These are phyloP conservation scores for Multifurca ochricompacta DNA, from an alignment of 768 basidiomycete genomes.

Conservation along the genomic window DNA sequence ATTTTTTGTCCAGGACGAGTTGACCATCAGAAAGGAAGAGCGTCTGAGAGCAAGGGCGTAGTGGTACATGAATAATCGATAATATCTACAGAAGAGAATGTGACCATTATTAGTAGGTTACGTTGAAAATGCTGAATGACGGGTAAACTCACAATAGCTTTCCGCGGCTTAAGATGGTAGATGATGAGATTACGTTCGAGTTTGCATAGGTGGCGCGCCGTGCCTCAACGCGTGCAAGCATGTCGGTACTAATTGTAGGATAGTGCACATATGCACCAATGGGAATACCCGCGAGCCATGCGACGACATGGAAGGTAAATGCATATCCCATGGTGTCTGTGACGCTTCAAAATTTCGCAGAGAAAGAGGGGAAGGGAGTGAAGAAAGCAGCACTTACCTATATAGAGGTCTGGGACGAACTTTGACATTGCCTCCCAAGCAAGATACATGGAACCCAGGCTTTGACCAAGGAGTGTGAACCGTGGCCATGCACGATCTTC, in stretches of 20 bases:
- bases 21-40: slow-evolving; percentile 81
- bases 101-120: neutral
- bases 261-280: slow-evolving; percentile 94
- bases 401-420: slow-evolving; percentile 83
- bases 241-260: slow-evolving; percentile 91
- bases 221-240: slow-evolving; percentile 73
- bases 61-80: slow-evolving; percentile 76
- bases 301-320: slow-evolving; percentile 80
- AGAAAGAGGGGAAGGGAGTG: neutral
- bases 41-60: slow-evolving; percentile 69
- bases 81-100: slow-evolving; percentile 52
- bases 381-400: slow-evolving; percentile 46
- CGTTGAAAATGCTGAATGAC: neutral
- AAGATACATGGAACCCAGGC: slow-evolving; percentile 76
- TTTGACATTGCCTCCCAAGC: slow-evolving; percentile 75
- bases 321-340: slow-evolving; percentile 98
- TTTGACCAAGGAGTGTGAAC: slow-evolving; percentile 93
- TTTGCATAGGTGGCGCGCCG: slow-evolving; percentile 59
- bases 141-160: slow-evolving; percentile 52
- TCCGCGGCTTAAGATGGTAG: slow-evolving; percentile 41
- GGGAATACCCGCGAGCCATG: slow-evolving; percentile 53
- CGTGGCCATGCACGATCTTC: slow-evolving; percentile 78
- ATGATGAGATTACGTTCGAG: slow-evolving; percentile 47
- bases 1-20: slow-evolving; percentile 89
- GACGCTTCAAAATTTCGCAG: neutral